phyloP scores from a whole-genome alignment of 257 asterid species.

The Petunia axillaris region DNA sequence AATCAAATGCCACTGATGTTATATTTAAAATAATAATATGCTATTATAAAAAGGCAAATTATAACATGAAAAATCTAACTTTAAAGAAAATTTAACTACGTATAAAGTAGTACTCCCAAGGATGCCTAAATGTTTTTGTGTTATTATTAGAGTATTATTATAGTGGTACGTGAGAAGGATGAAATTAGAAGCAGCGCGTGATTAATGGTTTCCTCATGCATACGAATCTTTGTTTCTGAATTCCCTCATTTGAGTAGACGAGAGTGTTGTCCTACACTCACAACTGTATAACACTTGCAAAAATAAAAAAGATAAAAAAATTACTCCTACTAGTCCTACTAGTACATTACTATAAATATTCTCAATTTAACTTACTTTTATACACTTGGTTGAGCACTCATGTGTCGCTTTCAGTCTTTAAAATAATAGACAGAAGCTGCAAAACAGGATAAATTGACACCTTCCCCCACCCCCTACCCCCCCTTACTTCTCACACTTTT shows the following conservation, averaged over 20 bases:
- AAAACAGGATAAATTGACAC: conserved; percentile 23
- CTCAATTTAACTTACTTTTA: conserved; percentile 4
- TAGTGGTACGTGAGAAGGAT: neutral
- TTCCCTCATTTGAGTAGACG: conserved; percentile 9
- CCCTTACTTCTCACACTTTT: conserved; percentile 35
- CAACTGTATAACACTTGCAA: neutral
- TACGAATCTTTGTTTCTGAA: conserved; percentile 19
- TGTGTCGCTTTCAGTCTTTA: conserved; percentile 48
- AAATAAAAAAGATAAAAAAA: too few species aligned
- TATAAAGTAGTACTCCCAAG: too few species aligned
- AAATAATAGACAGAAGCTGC: conserved; percentile 34
- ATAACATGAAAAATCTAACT: too few species aligned
- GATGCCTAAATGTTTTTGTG: too few species aligned
- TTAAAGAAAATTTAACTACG: too few species aligned
- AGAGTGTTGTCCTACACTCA: conserved; percentile 10
- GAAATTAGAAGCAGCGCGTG: neutral
- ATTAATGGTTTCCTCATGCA: neutral
- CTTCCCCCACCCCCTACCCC: conserved; percentile 22
- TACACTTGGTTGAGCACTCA: conserved; percentile 33
- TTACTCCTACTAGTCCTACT: too few species aligned
- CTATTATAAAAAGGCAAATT: too few species aligned
- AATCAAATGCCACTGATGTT: too few species aligned
- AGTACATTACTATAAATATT: too few species aligned
- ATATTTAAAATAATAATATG: too few species aligned
- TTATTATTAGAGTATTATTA: too few species aligned